Base-by-base conservation (phyloP, 139 green algal genomes). In the Picochlorum sp. region DNA sequence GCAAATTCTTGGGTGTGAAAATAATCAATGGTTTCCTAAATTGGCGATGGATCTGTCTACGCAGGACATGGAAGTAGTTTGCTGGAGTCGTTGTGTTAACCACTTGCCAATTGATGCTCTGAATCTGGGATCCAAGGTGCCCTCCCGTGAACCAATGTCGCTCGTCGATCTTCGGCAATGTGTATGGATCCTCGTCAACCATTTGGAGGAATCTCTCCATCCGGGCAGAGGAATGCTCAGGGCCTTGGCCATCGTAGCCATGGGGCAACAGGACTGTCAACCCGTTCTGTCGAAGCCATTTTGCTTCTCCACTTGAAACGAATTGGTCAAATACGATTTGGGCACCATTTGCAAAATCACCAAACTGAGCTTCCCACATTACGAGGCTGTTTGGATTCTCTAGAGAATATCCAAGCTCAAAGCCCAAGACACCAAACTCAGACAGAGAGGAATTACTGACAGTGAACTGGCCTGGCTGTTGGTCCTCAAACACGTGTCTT, bases 1-100 rank as follows among this genome's bases (percentile, higher is more conserved):
- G 83, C 69, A 98, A 79, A 67, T 88, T 90, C 82, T 98, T 98
- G 61, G 92, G 92, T 6, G 71, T 68, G 57, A 97, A 85, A 13
- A 98, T 68, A 44, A 97, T 81, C 28, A 98, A 82, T 8, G 92
- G 92, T 82, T 99, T 99, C 57, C 93, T 83, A 82, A 98, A 99
- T 70, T 93, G 78, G 59, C 91, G 83, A 54, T 57, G 35, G 43
- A 89, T 77, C 78, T 91, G 85, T 26, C 85, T 70, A n/a, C 91
- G 73, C 41, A 98, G 81, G 31, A 96, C 73, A 54, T 97, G 89
- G 85, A 96, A 98, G 81, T 98, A 98, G 74, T 98, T 98, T 51
- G 87, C 91, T 3, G 92, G 92, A 13, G 92, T 98, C 32, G 92
- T 96, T 63, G 78, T 79, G 79, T 98, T 98, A 54, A 88, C 80